Evolutionary conservation across 2,329 filamentous ascomycete genomes (phyloP).

Genomic region (Xylariaceae sp.): DNA sequence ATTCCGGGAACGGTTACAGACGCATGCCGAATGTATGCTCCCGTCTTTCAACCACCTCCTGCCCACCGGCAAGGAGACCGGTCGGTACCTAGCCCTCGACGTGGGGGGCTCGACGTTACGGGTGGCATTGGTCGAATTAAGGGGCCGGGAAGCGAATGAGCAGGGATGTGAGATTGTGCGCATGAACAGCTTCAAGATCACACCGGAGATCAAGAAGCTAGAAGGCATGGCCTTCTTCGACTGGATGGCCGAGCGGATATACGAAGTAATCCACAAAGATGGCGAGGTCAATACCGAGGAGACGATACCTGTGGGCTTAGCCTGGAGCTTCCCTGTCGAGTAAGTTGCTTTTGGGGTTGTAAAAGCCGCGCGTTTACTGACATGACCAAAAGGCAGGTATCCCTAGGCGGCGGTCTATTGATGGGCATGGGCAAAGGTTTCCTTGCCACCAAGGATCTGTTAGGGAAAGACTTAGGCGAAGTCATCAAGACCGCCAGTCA

Average conservation of each 20-base stretch:
- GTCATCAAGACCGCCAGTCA: conserved; percentile 54
- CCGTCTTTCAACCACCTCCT: conserved; percentile 63
- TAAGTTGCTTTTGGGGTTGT: conserved; percentile 38
- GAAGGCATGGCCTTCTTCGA: conserved; percentile 60
- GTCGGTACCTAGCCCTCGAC: conserved; percentile 60
- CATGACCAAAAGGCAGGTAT: conserved; percentile 55
- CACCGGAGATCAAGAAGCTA: conserved; percentile 50
- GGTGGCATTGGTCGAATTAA: conserved; percentile 59
- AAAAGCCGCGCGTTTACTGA: conserved; percentile 22
- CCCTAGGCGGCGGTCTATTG: conserved; percentile 55
- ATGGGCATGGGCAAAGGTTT: conserved; percentile 65
- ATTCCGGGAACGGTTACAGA: conserved; percentile 49
- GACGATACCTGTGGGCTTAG: conserved; percentile 56
- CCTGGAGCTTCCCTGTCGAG: conserved; percentile 69
- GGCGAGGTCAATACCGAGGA: conserved; percentile 36
- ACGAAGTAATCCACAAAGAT: conserved; percentile 50
- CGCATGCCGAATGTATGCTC: conserved; percentile 57
- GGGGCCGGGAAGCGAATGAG: conserved; percentile 41
- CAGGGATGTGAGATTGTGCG: conserved; percentile 50
- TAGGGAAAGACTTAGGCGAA: conserved; percentile 57
- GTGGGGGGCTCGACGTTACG: conserved; percentile 66
- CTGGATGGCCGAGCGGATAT: conserved; percentile 62
- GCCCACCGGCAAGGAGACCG: conserved; percentile 55
- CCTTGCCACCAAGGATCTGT: conserved; percentile 52
- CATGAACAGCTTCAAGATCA: conserved; percentile 55